Base-by-base conservation (phyloP, 345 rosid species). In the Syzygium oleosum region DNA sequence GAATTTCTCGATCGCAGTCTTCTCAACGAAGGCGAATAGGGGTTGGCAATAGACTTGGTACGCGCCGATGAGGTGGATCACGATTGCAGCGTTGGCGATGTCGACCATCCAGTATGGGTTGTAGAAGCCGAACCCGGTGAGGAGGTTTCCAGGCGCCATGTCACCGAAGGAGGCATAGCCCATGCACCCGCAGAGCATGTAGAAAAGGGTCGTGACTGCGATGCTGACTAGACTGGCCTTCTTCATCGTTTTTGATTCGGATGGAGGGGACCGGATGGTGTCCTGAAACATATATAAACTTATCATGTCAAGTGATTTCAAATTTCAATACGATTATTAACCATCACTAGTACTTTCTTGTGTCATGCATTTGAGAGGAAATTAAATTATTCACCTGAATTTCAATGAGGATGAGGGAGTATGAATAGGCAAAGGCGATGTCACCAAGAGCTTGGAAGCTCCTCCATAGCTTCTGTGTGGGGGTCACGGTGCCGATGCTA, bases 31-130 rank as follows among this genome's bases (percentile, higher is more conserved):
- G 77, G 98, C 95, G 23, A 93, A 95, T n/a, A 95, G 90, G 17
- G 98, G 96, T 77, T 95, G 98, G 89, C 94, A 88, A 86, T 86
- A 94, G 77, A 95, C 98, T 90, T 95, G 98, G 95, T 94, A 95
- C 9, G 98, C 98, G 7, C 96, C 96, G 4, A 95, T 86, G 31
- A 94, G 95, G 89, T 95, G 98, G 89, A 95, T 77, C 12, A 94
- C 96, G 25, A 95, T 93, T 77, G 98, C 96, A 1, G 92, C 93
- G 41, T 95, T 94, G 56, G 95, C 98, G 7, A 94, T 90, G 90
- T 95, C 96, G 3, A 95, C 91, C 10, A 95, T 94, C 98, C 96
- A 95, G 88, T 87, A 95, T 58, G 98, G 98, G 86, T 95, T 92
- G 84, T 93, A 95, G 91, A 94, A 95, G 29, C 96, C 98, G 34